phyloP scores from a whole-genome alignment of 352 stramenopile genomes.

The Sclerospora graminicola region DNA sequence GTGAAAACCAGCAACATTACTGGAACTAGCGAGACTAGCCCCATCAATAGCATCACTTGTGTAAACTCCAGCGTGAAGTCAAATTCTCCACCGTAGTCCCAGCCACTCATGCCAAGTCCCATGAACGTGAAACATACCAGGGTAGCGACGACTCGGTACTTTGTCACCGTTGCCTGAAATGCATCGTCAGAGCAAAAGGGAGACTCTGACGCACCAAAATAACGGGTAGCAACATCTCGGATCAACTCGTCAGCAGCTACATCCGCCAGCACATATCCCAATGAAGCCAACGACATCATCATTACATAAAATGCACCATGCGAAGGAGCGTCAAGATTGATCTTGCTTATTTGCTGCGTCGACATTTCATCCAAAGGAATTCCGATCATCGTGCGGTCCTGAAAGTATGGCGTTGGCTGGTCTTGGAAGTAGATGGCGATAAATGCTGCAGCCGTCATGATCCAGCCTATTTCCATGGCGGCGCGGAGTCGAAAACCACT shows the following conservation, averaged over 20 bases:
- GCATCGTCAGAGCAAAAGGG: slow-evolving; percentile 16
- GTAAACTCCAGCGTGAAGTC: slow-evolving; percentile 42
- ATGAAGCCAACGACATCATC: slow-evolving; percentile 54
- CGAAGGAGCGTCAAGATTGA: slow-evolving; percentile 33
- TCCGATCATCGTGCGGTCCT: slow-evolving; percentile 19
- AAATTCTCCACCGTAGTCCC: slow-evolving; percentile 58
- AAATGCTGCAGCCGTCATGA: slow-evolving; percentile 19
- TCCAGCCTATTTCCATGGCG: slow-evolving; percentile 40
- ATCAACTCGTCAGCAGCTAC: slow-evolving; percentile 60
- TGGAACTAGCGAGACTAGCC: slow-evolving; percentile 18
- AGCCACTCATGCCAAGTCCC: slow-evolving; percentile 44
- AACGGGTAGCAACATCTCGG: slow-evolving; percentile 17
- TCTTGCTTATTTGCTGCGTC: slow-evolving; percentile 13
- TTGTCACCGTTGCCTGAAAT: slow-evolving; percentile 25
- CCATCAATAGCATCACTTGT: slow-evolving; percentile 32
- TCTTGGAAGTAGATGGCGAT: slow-evolving; percentile 26
- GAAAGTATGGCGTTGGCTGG: slow-evolving; percentile 38
- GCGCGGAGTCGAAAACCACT: slow-evolving; percentile 14
- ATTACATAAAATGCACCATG: slow-evolving; percentile 42
- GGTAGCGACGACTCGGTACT: slow-evolving; percentile 25
- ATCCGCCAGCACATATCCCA: slow-evolving; percentile 75
- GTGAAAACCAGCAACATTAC: slow-evolving; percentile 21
- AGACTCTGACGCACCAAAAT: slow-evolving; percentile 3
- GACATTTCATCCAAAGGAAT: slow-evolving; percentile 19
- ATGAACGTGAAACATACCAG: slow-evolving; percentile 41